Evolutionary conservation across 352 stramenopile species (phyloP), one percentile per base, ranked within the genome.

Genomic region (Globisporangium solare): DNA sequence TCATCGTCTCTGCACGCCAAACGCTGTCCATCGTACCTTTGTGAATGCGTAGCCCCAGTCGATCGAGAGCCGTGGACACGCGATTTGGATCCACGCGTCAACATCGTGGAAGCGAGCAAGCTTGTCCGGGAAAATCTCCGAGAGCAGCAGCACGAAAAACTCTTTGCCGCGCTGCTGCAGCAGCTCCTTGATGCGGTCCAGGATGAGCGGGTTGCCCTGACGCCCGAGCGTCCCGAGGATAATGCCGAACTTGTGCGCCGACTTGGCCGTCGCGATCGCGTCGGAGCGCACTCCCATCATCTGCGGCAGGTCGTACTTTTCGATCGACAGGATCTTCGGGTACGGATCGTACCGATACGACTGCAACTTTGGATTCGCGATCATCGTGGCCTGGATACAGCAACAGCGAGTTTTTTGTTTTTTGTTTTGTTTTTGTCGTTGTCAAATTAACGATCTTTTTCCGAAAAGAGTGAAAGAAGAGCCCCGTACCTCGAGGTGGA

Each of bases 301-400:
- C 67, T 97, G 85, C 1, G 78, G 75, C 21, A 97, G 79, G 63
- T 99, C 95, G 68, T 99, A 99, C 37, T 89, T 85, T 64, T 99
- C 98, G 47, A 95, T 87, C 15, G 93, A 99, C 7, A 99, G 74
- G 41, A 94, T 70, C 71, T 99, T 99, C 6, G 86, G 86, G 71
- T 99, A 99, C n/a, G 97, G 97, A 63, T 99, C 96, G 69, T 99
- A 99, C 41, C 97, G 83, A 55, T 98, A 98, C 14, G 97, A 96
- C 48, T 91, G 74, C 35, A 99, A 66, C 20, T 83, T 68, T 10
- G 97, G 97, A 72, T 99, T 99, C 45, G 92, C 89, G 66, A 99
- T 99, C 96, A 99, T 99, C 27, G 94, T 93, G 6, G 90, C 94
- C 85, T 97, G 54, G 4, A 22, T 47, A n/a, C 39, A 51, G 3